Evolutionary conservation across 2,329 filamentous ascomycete genomes (phyloP).

Genomic region (Phyllosticta paracitricarpa): DNA sequence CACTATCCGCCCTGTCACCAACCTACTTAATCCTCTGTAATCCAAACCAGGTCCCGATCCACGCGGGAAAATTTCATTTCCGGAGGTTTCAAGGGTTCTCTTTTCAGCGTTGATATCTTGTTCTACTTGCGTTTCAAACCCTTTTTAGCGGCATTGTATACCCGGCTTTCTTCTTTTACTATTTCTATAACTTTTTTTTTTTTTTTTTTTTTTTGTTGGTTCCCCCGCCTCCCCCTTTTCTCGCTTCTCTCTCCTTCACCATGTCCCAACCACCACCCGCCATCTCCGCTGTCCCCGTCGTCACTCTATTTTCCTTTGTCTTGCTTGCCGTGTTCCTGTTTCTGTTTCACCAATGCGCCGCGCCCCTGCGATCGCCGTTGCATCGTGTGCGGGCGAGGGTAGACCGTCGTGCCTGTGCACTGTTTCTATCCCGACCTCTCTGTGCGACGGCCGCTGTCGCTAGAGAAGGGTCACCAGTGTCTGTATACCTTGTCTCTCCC

Average conservation of each 20-base stretch:
- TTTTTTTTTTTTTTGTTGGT: neutral
- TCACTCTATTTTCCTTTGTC: neutral
- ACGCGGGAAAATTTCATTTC: neutral
- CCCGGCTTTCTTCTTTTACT: constrained; percentile 2
- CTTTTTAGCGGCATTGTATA: constrained; percentile 11
- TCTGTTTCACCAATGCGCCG: neutral
- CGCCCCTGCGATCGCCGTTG: neutral
- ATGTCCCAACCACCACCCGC: neutral
- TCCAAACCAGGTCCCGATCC: neutral
- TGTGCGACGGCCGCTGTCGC: neutral
- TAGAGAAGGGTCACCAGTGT: neutral
- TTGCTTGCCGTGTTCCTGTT: neutral
- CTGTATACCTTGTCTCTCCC: neutral
- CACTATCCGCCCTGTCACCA: neutral
- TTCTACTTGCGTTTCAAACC: neutral
- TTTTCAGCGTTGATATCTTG: neutral
- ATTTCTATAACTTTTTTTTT: neutral
- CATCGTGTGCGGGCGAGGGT: neutral
- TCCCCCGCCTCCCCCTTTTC: neutral
- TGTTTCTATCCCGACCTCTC: neutral
- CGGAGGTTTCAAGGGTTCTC: neutral
- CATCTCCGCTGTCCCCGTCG: neutral
- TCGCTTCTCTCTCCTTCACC: neutral
- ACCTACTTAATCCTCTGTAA: neutral
- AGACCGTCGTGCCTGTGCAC: neutral